These are phyloP conservation scores for Apiotrichum sp. DNA, from an alignment of 1,284 basidiomycete genomes.

Conservation along the genomic window DNA sequence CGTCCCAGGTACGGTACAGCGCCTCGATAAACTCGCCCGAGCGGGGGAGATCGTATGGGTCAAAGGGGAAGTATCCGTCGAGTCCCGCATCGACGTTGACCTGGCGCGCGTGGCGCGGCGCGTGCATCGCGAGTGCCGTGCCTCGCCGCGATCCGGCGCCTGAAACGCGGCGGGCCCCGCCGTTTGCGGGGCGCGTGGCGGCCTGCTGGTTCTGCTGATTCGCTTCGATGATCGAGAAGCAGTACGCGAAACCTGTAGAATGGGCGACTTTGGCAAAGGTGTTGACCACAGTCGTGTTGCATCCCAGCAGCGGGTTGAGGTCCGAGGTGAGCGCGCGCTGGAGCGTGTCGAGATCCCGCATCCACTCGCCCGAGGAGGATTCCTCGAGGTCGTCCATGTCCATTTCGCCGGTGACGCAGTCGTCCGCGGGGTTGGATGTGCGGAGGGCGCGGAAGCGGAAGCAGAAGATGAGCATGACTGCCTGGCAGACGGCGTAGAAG, in stretches of 20 bases:
- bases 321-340: conserved; percentile 75
- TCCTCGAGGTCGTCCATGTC: conserved; percentile 50
- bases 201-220: conserved; percentile 50
- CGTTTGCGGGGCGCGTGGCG: background rate
- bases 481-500: conserved; percentile 91
- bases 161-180: too few species aligned
- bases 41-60: conserved; percentile 82
- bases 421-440: conserved; percentile 1
- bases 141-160: background rate
- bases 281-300: conserved; percentile 80
- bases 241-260: conserved; percentile 86
- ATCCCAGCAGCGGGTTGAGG: conserved; percentile 85
- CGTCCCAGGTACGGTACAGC: conserved; percentile 54
- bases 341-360: conserved; percentile 69
- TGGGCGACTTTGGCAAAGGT: conserved; percentile 95
- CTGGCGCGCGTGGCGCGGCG: conserved; percentile 39
- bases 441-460: conserved; percentile 73
- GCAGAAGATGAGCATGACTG: conserved; percentile 95
- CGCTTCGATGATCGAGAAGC: conserved; percentile 84
- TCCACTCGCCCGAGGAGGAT: conserved; percentile 63
- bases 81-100: conserved; percentile 61
- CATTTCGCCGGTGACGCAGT: conserved; percentile 52
- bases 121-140: conserved; percentile 3
- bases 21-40: conserved; percentile 49
- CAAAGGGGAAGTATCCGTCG: conserved; percentile 96